Evolutionary conservation across 1,284 basidiomycete genomes (phyloP), one percentile per base, ranked within the genome.

Genomic region (Rhodotorula sp.): DNA sequence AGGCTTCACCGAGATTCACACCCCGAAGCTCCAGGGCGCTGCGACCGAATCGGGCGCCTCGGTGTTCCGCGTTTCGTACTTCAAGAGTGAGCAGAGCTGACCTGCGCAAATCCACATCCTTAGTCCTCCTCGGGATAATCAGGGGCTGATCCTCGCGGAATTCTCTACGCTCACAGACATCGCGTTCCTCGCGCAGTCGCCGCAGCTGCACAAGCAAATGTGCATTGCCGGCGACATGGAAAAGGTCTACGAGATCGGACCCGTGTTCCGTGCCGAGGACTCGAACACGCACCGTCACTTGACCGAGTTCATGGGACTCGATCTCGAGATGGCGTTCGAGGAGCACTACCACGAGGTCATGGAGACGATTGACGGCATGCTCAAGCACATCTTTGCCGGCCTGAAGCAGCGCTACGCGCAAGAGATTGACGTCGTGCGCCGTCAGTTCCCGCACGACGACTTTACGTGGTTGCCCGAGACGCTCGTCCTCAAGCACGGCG

Each of bases 161-260:
- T 18, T 33, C 18, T 22, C n/a, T 29, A 4, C 10, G 1, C 20
- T 1, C 22, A n/a, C 71, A 91, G 92, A 91, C 51, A 87, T 83
- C 75, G 96, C 96, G 2, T 99, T 87, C 85, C 86, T 99, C 42
- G 96, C 96, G 12, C 96, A 99, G 82, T 93, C 90, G 60, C 96
- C 96, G 56, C 96, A 99, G 81, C 85, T 99, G 22, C 92, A 93
- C 61, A 99, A 99, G 83, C 96, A 99, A 83, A 99, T 99, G 96
- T 93, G 91, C 70, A 99, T 99, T 77, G 93, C 95, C 48, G 93
- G 93, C 71, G 96, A 99, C 83, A 95, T 99, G 81, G 95, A 96
- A 80, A 87, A 92, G 56, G 96, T 99, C 7, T 99, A 95, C 82
- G 96, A 99, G 83, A 94, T 99, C 74, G 95, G 89, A 0, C 86